Evolutionary conservation across 768 basidiomycete species (phyloP).

Genomic region (Crassisporium funariophilum): DNA sequence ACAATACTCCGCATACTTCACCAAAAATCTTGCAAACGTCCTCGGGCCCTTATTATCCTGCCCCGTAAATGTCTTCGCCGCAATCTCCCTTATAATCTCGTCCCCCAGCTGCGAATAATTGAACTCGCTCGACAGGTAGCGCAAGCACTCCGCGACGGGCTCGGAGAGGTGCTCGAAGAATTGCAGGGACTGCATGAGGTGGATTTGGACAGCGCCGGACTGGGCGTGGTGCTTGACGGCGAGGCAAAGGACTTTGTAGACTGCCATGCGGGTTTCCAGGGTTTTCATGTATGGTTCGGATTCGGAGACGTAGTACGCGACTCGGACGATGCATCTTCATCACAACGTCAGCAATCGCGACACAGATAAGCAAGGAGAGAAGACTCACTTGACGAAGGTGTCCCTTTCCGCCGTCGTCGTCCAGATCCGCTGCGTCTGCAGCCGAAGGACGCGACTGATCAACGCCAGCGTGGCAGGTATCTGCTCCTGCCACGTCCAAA

Average conservation of each 20-base stretch:
- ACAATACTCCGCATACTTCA: constrained; percentile 75
- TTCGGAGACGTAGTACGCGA: constrained; percentile 86
- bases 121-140: constrained; percentile 78
- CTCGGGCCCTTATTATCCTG: constrained; percentile 89
- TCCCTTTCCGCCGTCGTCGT: constrained; percentile 85
- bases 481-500: constrained; percentile 81
- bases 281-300: constrained; percentile 88
- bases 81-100: constrained; percentile 88
- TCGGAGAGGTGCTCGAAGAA: constrained; percentile 95
- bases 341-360: background rate
- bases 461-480: constrained; percentile 69
- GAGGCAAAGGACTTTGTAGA: constrained; percentile 87
- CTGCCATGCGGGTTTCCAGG: constrained; percentile 65
- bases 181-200: constrained; percentile 88
- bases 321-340: constrained; percentile 81
- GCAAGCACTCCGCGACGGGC: constrained; percentile 89
- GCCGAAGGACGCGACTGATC: constrained; percentile 70
- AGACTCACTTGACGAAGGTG: constrained; percentile 75
- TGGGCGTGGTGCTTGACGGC: constrained; percentile 93
- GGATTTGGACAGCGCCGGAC: constrained; percentile 79
- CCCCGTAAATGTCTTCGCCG: constrained; percentile 71
- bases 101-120: constrained; percentile 90
- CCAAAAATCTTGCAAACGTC: constrained; percentile 82
- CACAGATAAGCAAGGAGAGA: background rate
- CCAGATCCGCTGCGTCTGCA: constrained; percentile 83